A percentile compares a stretch with the other conserved stretches of the same genome.
Evolutionary conservation across 768 basidiomycete species (phyloP).

Genomic region (Lyophyllum decastes): DNA sequence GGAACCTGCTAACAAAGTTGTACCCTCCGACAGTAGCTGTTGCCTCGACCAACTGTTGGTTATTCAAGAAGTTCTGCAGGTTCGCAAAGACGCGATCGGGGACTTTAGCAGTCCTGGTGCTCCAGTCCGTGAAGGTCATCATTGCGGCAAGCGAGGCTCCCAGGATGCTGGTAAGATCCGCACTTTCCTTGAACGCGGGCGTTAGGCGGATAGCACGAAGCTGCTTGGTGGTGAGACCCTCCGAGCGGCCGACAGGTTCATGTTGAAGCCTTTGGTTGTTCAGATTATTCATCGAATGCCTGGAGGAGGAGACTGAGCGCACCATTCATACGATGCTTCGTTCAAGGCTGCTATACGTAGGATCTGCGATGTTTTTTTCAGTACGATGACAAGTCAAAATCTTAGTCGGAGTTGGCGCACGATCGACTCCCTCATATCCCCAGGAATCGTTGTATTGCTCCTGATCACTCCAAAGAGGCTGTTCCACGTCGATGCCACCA

Average conservation of each 20-base stretch:
- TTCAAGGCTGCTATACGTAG: conserved; percentile 29
- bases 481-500: conserved; percentile 35
- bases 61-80: conserved; percentile 22
- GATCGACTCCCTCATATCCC: conserved; percentile 36
- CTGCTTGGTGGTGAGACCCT: conserved; percentile 29
- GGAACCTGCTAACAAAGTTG: conserved; percentile 30
- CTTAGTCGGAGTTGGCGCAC: conserved; percentile 18
- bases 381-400: neutral
- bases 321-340: conserved; percentile 31
- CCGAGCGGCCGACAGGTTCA: conserved; percentile 31
- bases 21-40: conserved; percentile 29
- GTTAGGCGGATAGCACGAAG: conserved; percentile 26
- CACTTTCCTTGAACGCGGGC: conserved; percentile 14
- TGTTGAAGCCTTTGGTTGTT: conserved; percentile 27
- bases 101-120: conserved; percentile 23
- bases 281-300: neutral
- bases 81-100: conserved; percentile 23
- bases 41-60: conserved; percentile 29
- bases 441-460: conserved; percentile 28
- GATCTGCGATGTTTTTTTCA: conserved; percentile 18
- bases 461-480: conserved; percentile 31
- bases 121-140: conserved; percentile 29
- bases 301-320: neutral
- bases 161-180: conserved; percentile 14
- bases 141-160: conserved; percentile 26